Percentiles rank a stretch among this genome's conserved stretches.
phyloP scores from a whole-genome alignment of 352 stramenopile species.

The Phytophthora vignae region DNA sequence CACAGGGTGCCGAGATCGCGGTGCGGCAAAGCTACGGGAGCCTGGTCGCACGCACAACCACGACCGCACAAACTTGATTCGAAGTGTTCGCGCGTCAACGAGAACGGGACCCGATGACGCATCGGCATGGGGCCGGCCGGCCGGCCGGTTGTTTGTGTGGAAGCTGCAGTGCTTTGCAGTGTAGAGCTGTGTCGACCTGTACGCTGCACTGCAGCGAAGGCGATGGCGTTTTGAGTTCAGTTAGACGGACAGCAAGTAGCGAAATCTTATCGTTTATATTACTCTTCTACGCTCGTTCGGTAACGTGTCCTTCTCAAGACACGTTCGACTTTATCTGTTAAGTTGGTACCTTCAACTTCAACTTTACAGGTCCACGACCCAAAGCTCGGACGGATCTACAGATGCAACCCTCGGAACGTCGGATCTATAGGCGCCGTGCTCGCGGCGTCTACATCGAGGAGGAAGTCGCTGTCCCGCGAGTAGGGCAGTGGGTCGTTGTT shows the following conservation, averaged over 20 bases:
- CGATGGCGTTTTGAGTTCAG: not conserved
- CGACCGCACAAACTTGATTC: slow-evolving; percentile 31
- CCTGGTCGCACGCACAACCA: slow-evolving; percentile 9
- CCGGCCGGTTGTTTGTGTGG: not conserved
- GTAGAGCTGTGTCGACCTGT: not conserved
- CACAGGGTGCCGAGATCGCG: not conserved
- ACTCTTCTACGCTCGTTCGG: not conserved
- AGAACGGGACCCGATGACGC: not conserved
- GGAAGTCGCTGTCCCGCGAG: slow-evolving; percentile 13
- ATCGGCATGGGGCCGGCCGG: not conserved
- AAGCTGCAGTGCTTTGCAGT: not conserved
- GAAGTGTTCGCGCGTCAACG: slow-evolving; percentile 12
- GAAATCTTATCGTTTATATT: slow-evolving; percentile 5
- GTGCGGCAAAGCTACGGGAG: slow-evolving; percentile 1
- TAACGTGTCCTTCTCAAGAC: not conserved
- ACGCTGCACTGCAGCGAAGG: not conserved
- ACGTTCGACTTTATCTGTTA: not conserved
- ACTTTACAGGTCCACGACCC: slow-evolving; percentile 1
- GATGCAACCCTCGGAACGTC: not conserved
- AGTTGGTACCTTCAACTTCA: slow-evolving; percentile 9
- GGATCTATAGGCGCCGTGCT: not conserved
- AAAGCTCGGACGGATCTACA: slow-evolving; percentile 1
- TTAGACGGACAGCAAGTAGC: not conserved
- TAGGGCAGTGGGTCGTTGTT: slow-evolving; percentile 17
- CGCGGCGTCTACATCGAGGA: not conserved